These are phyloP conservation scores for Blastocystis sp. DNA, from an alignment of 352 stramenopile genomes.

Conservation along the genomic window DNA sequence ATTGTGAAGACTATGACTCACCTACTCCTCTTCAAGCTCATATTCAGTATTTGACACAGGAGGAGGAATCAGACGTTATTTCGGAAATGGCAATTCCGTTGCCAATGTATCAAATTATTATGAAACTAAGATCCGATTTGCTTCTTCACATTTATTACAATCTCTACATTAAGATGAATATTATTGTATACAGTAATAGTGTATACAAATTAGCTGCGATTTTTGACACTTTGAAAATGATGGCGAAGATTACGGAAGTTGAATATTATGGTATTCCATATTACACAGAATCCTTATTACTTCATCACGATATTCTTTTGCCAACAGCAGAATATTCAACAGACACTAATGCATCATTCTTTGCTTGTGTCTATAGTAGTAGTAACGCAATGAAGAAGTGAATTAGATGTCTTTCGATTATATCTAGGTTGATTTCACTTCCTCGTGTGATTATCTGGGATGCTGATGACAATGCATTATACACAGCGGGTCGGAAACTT, in stretches of 20 bases:
- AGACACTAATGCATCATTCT: not conserved
- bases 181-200: not conserved
- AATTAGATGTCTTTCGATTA: not conserved
- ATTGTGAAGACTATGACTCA: not conserved
- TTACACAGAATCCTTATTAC: not conserved
- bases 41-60: not conserved
- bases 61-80: not conserved
- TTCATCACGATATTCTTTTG: not conserved
- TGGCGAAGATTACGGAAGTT: not conserved
- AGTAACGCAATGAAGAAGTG: not conserved
- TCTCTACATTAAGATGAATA: not conserved
- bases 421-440: not conserved
- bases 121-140: not conserved
- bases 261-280: constrained; percentile 35
- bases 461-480: not conserved
- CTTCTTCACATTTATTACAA: not conserved
- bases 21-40: not conserved
- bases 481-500: not conserved
- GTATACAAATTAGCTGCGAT: not conserved
- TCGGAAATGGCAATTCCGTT: not conserved
- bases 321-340: not conserved
- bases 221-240: not conserved
- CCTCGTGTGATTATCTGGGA: constrained; percentile 2
- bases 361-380: not conserved
- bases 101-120: not conserved